phyloP scores from a whole-genome alignment of 129 eudicot genomes.

The Logfia minima region DNA sequence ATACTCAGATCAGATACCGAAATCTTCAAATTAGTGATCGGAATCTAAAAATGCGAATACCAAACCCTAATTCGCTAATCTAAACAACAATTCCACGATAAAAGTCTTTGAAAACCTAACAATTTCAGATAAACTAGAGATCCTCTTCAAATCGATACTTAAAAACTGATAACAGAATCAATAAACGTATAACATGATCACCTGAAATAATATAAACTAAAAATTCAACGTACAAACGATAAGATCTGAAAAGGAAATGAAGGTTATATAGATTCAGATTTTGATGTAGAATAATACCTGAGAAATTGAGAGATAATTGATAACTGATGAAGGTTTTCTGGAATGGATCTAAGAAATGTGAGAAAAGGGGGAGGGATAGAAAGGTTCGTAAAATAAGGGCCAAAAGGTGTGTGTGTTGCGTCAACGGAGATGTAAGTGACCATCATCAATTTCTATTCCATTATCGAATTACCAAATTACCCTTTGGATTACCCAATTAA shows the following conservation, averaged over 20 bases:
- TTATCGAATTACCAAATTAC: conserved; percentile 5
- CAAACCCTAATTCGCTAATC: conserved; percentile 16
- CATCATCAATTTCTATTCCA: not conserved
- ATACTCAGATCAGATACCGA: conserved; percentile 15
- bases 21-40: not conserved
- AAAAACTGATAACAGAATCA: not conserved
- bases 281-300: conserved; percentile 22
- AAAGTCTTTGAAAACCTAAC: not conserved
- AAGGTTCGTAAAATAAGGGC: conserved; percentile 34
- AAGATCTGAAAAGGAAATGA: conserved; percentile 4
- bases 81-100: not conserved
- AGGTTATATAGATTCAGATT: not conserved
- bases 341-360: conserved; percentile 27
- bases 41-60: not conserved
- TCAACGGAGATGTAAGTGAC: not conserved
- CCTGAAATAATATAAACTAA: not conserved
- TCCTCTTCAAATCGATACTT: not conserved
- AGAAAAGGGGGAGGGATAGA: conserved; percentile 9
- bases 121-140: not conserved
- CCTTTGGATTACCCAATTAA: not conserved
- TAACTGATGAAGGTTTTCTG: not conserved
- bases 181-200: conserved; percentile 12
- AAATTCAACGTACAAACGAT: conserved; percentile 20
- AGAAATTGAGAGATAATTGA: conserved; percentile 3
- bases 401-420: not conserved